These are phyloP conservation scores for Alnus rubra DNA, from an alignment of 306 rosid species.

Conservation along the genomic window DNA sequence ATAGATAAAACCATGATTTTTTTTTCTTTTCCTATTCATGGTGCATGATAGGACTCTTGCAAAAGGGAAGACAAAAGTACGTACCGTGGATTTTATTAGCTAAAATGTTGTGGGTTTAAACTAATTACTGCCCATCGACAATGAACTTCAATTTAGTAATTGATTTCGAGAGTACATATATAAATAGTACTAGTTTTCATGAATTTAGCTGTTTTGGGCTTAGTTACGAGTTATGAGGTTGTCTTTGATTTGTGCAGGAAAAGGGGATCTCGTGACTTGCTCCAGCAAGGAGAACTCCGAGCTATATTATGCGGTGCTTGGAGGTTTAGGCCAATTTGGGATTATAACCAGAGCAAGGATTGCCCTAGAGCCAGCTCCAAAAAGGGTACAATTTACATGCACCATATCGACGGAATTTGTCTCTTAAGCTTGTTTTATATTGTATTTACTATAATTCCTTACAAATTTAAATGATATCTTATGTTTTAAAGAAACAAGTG, in stretches of 20 bases:
- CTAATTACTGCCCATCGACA: not conserved
- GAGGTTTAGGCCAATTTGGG: conserved; percentile 96
- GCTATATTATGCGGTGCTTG: conserved; percentile 68
- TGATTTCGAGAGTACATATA: too few species aligned
- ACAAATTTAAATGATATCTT: too few species aligned
- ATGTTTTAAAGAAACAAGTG: too few species aligned
- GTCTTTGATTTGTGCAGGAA: conserved; percentile 35
- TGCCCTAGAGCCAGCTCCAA: conserved; percentile 61
- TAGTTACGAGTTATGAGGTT: not conserved
- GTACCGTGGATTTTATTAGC: not conserved
- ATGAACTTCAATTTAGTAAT: not conserved
- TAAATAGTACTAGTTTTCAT: not conserved
- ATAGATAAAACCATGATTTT: too few species aligned
- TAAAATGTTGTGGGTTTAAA: not conserved
- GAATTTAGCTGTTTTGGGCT: not conserved
- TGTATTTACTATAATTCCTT: too few species aligned
- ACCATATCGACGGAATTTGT: not conserved
- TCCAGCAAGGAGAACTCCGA: conserved; percentile 45
- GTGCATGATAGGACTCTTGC: not conserved
- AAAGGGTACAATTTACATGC: conserved; percentile 38
- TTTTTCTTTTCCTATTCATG: too few species aligned
- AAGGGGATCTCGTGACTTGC: conserved; percentile 71
- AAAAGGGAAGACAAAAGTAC: not conserved
- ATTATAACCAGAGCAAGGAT: conserved; percentile 86
- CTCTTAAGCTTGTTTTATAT: not conserved